These are phyloP conservation scores for Lyophyllum decastes DNA, from an alignment of 768 basidiomycete species.

Conservation along the genomic window DNA sequence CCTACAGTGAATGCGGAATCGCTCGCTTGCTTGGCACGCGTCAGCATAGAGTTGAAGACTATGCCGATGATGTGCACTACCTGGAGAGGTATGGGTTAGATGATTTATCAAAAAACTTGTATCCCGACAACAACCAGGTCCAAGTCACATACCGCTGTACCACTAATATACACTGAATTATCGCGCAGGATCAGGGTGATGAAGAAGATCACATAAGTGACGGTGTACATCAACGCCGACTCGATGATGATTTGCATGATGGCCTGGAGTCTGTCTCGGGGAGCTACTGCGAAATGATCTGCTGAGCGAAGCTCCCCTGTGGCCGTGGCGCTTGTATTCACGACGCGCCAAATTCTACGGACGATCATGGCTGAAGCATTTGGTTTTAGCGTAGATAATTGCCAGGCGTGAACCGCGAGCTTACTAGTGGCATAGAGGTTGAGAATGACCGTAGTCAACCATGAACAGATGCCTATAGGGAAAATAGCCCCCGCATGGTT, in stretches of 20 bases:
- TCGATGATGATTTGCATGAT: slow-evolving; percentile 30
- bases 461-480: slow-evolving; percentile 6
- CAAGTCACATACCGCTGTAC: slow-evolving; percentile 23
- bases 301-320: too few relatives aligned
- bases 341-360: background rate
- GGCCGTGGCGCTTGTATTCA: background rate
- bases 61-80: too few relatives aligned
- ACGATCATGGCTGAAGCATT: background rate
- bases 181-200: slow-evolving; percentile 19
- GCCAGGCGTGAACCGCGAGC: too few relatives aligned
- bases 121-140: too few relatives aligned
- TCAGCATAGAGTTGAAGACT: too few relatives aligned
- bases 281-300: too few relatives aligned
- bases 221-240: slow-evolving; percentile 28
- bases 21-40: background rate
- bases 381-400: too few relatives aligned
- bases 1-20: background rate
- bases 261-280: background rate
- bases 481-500: background rate
- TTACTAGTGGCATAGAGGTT: slow-evolving; percentile 20
- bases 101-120: too few relatives aligned
- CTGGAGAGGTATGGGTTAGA: too few relatives aligned
- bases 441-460: slow-evolving; percentile 14
- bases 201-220: slow-evolving; percentile 19
- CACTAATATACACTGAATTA: slow-evolving; percentile 23